Evolutionary conservation across 2,329 filamentous ascomycete species (phyloP).

Genomic region (Ophiocordyceps unilateralis): DNA sequence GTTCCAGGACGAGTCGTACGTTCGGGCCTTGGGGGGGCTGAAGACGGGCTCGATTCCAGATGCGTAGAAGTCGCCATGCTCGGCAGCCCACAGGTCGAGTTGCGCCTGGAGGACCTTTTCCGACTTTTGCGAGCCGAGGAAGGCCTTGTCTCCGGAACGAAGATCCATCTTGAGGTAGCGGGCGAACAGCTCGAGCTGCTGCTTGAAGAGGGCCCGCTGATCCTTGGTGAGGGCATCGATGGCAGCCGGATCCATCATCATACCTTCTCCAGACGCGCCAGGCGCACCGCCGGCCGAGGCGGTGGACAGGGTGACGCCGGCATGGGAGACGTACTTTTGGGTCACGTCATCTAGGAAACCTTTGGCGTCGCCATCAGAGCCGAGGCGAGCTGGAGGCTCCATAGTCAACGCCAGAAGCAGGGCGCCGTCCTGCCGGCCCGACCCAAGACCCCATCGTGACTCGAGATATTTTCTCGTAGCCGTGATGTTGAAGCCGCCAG

Average conservation of each 20-base stretch:
- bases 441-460: conserved; percentile 74
- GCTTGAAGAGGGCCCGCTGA: conserved; percentile 90
- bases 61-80: conserved; percentile 95
- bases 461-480: conserved; percentile 88
- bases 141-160: conserved; percentile 88
- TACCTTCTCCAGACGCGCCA: conserved; percentile 56
- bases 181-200: conserved; percentile 88
- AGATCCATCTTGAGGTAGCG: conserved; percentile 96
- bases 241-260: conserved; percentile 99
- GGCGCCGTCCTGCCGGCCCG: conserved; percentile 81
- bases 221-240: conserved; percentile 96
- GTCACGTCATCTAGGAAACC: conserved; percentile 74
- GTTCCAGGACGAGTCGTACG: conserved; percentile 98
- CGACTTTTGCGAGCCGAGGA: conserved; percentile 68
- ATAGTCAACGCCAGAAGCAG: conserved; percentile 79
- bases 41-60: conserved; percentile 89
- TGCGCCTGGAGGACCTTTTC: conserved; percentile 80
- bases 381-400: conserved; percentile 78
- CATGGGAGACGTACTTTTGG: conserved; percentile 73
- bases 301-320: conserved; percentile 69
- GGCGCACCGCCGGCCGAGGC: conserved; percentile 58
- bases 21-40: conserved; percentile 79
- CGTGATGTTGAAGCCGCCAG: conserved; percentile 97
- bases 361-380: conserved; percentile 82
- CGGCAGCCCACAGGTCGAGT: conserved; percentile 82